Base-by-base conservation (phyloP, 129 eudicot genomes). In the Rutidosis leptorrhynchoides region DNA sequence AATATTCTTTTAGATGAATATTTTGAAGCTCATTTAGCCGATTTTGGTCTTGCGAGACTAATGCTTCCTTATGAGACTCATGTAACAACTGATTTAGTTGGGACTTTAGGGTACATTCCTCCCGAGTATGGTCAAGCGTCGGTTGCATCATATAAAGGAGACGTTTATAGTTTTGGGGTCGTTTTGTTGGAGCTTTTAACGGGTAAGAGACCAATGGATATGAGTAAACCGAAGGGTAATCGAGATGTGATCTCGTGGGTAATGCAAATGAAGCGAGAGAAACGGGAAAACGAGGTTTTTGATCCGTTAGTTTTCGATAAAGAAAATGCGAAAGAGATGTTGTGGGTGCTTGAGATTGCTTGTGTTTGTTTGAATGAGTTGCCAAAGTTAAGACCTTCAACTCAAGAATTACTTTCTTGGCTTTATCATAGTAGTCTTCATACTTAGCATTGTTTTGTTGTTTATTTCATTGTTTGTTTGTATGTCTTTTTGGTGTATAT, bases 71-170 rank as follows among this genome's bases (percentile, higher is more conserved):
- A 60, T 7, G 65, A 60, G 19, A 60, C 65, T 60, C 65, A 60
- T 60, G 65, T 60, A 60, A 60, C 65, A 11, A 60, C 65, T 19
- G 65, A 60, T 30, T 60, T 60, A 60, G 65, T 60, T 60, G 65
- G 65, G 65, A 60, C 65, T n/a, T 60, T 60, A 60, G 65, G 65
- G 25, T 60, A 60, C 65, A 60, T 60, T 29, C 65, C 65, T 60
- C 65, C 65, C 12, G 65, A 60, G n/a, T 60, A 60, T 60, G 65
- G 65, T 30, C 65, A 60, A 60, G 65, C 65, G 5, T 60, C 65
- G 3, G 46, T 60, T 60, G 65, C 65, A 8, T 60, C 65, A 30
- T 60, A 30, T 19, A 60, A 60, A 21, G 65, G 65, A 8, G 65
- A 60, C 27, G 43, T 60, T 2, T 60, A 60, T 60, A 60, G 65